Conservation (phyloP, 257 asterid species). For the Jasminum sambac region DNA sequence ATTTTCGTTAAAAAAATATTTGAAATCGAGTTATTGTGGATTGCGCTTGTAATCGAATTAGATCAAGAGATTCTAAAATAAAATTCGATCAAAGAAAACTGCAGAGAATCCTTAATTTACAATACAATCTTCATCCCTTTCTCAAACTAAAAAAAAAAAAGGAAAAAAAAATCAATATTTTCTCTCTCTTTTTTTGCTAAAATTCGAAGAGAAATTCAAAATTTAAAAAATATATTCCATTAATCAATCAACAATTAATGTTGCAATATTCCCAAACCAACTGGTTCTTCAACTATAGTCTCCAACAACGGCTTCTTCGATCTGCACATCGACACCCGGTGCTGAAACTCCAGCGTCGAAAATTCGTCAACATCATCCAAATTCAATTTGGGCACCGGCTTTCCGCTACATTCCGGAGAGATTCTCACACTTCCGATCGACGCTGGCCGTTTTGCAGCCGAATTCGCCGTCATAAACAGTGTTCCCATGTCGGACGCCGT, state of each 20-base stretch:
- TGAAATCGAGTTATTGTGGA: too few species aligned
- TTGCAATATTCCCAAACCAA: slow-evolving; percentile 22
- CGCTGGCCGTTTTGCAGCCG: slow-evolving; percentile 44
- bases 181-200: background rate
- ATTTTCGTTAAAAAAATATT: too few species aligned
- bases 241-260: background rate
- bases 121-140: background rate
- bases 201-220: background rate
- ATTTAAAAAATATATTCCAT: background rate
- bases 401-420: slow-evolving; percentile 50
- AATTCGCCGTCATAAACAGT: slow-evolving; percentile 59
- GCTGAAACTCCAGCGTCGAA: slow-evolving; percentile 52
- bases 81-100: background rate
- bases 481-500: slow-evolving; percentile 71
- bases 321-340: slow-evolving; percentile 57
- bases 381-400: slow-evolving; percentile 46
- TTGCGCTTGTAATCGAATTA: too few species aligned
- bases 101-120: background rate
- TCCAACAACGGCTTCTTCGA: slow-evolving; percentile 89
- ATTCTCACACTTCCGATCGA: slow-evolving; percentile 44
- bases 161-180: background rate
- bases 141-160: background rate
- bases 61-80: background rate
- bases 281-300: slow-evolving; percentile 75
- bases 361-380: slow-evolving; percentile 63